Base-by-base conservation (phyloP, 805 yeast species). In the Starmerella cellae region DNA sequence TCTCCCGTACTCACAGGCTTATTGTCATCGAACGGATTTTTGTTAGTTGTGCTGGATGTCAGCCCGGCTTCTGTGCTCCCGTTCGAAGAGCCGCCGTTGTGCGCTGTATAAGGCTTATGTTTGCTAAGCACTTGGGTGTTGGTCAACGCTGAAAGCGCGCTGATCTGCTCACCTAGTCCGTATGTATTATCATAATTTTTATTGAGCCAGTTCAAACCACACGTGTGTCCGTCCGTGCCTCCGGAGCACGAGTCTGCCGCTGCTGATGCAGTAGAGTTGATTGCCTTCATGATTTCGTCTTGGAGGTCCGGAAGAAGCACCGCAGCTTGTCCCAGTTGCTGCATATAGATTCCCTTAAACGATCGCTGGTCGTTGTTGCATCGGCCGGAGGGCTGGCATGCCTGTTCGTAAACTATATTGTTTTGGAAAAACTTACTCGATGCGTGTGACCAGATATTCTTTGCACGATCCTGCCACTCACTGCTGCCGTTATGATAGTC, bases 101-200 rank as follows among this genome's bases (percentile, higher is more conserved):
- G 42, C 16, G 73, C 67, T 1, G 85, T 75, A 48, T 68, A 73
- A 1, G 95, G 95, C 28, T 73, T 69, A 2, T 71, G 69, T 32
- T 35, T 43, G 19, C 54, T 48, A 20, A 60, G 51, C 23, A 65
- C 59, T 33, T 69, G 57, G 16, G 66, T 60, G 54, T 66, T 65
- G 42, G 71, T 73, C 28, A 80, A 67, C 2, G 70, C 68, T 50
- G 82, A 94, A 39, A 82, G 62, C 0, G 93, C 93, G 28, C 74
- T 64, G 69, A 81, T 77, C 60, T 83, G 94, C 60, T 84, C 93
- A 38, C 94, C 94, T 31, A 83, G 68, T 1, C 94, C 94, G 52
- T 72, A 82, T 43, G 54, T 56, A 1, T 70, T 74, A 59, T 82
- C 94, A 74, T 79, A 80, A 4, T 70, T 66, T 29, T 61, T 62